A percentile compares a stretch with the other conserved stretches of the same genome.
Conservation (phyloP, 768 basidiomycete genomes). For the Auriscalpium vulgare region DNA sequence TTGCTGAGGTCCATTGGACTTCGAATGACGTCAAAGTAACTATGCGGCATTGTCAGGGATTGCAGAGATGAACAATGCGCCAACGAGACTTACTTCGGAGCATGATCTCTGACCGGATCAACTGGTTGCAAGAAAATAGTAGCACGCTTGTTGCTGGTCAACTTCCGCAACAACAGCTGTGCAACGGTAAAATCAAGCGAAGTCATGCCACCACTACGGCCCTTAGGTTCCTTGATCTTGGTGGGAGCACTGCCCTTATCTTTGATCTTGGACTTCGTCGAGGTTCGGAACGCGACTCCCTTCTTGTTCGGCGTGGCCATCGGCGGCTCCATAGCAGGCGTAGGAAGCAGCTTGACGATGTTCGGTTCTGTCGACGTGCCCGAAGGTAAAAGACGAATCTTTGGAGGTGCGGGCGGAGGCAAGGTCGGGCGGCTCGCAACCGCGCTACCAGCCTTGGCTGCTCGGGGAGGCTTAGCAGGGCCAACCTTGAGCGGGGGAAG, state of each 20-base stretch:
- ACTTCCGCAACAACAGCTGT: conserved; percentile 71
- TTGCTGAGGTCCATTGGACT: conserved; percentile 94
- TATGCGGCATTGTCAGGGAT: conserved; percentile 21
- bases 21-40: conserved; percentile 87
- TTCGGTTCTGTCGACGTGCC: conserved; percentile 14
- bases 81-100: conserved; percentile 60
- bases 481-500: conserved; percentile 44
- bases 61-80: conserved; percentile 3
- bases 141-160: conserved; percentile 67
- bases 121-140: conserved; percentile 79
- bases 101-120: conserved; percentile 90
- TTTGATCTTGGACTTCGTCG: conserved; percentile 7
- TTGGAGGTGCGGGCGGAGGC: conserved; percentile 33
- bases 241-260: background rate
- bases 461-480: conserved; percentile 22
- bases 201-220: conserved; percentile 71
- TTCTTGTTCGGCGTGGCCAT: conserved; percentile 1
- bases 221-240: conserved; percentile 41
- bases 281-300: background rate
- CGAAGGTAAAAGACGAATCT: conserved; percentile 36
- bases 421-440: conserved; percentile 23
- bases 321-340: conserved; percentile 3
- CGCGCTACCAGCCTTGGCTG: conserved; percentile 28
- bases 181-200: conserved; percentile 69
- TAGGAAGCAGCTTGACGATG: conserved; percentile 24